Base-by-base conservation (phyloP, 2,329 filamentous ascomycete genomes). In the Fusarium sp. region DNA sequence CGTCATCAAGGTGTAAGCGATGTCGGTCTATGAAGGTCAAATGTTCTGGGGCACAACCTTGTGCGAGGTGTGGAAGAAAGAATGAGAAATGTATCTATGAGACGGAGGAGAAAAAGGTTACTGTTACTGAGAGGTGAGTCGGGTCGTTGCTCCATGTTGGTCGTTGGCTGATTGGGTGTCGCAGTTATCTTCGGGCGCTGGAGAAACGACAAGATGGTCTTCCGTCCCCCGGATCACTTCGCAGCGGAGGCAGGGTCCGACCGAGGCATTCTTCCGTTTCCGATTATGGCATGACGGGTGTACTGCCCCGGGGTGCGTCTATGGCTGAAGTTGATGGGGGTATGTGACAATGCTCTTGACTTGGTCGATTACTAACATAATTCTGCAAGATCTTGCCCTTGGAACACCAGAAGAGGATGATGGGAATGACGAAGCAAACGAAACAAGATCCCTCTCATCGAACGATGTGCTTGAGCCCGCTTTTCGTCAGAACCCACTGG, bases 21-120 rank as follows among this genome's bases (percentile, higher is more conserved):
- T 75, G 73, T 46, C 73, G 73, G 37, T 72, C 70, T 32, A 75
- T 75, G 73, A 75, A 75, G 27, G 73, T 75, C 53, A 75, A 75
- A 51, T 75, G 73, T 22, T 75, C 73, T 6, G 73, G 73, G 6
- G 32, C 63, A 10, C 72, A 75, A 32, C 73, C 73, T 7, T 75
- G 73, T 55, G 51, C 70, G n/a, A 53, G 73, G 14, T 75, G 73
- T 63, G 67, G 65, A 12, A 65, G 73, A 1, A 75, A 74, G 61
- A 73, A 73, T 12, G 70, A 73, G 18, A 59, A 29, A 30, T 75
- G 73, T 46, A 46, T 74, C 20, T 75, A 73, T 30, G 71, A 74
- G 34, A 58, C 52, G 2, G 71, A 72, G 4, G 73, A 75, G 24
- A 75, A 67, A n/a, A 74, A 75, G 4, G 61, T 75, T 0, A 74